Evolutionary conservation across 164 flowering plant species (phyloP), one percentile per base, ranked within the genome.

Genomic region (grape (Vitis vinifera)): DNA sequence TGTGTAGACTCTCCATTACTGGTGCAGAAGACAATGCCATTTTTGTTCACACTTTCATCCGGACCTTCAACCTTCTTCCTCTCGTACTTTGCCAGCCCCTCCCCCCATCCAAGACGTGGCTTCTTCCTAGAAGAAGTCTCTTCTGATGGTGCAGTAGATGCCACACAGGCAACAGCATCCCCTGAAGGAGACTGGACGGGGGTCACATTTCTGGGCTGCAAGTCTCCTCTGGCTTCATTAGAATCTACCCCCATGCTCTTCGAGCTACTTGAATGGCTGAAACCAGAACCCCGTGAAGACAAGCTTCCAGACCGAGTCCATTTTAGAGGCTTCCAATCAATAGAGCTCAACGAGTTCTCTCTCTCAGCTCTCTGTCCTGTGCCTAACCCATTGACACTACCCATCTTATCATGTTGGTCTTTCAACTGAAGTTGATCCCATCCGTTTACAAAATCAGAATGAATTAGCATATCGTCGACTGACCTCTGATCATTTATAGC

Each of bases 41-140:
- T 79, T 68, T 80, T 78, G 55, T 57, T 62, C 23, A 51, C 64
- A 71, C 52, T 74, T 51, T 79, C 93, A 55, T 87, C 91, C 57
- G 91, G 93, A 37, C 82, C 96, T 17, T 85, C 97, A 66, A 90
- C 91, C 76, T 87, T 89, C 82, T 87, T 82, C 75, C 91, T 93
- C 81, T 96, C 99, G 74, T 91, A 96, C 77, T 92, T 96, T n/a
- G 99, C 99, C 78, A 96, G 85, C 52, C 99, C 99, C 76, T 96
- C 94, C 37, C 99, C 99, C 98, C 98, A 96, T 27, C 92, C 91
- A 62, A 96, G 98, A 16, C 99, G 92, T 55, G 87, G 94, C 77
- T 91, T 96, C 85, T 96, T 96, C 82, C 86, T 82, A 31, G 91
- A 78, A 55, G 77, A 67, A 10, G 82, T 74, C 37, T 87, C 96